Evolutionary conservation across 2,329 filamentous ascomycete genomes (phyloP), one percentile per base, ranked within the genome.

Genomic region (Neurospora crassa): DNA sequence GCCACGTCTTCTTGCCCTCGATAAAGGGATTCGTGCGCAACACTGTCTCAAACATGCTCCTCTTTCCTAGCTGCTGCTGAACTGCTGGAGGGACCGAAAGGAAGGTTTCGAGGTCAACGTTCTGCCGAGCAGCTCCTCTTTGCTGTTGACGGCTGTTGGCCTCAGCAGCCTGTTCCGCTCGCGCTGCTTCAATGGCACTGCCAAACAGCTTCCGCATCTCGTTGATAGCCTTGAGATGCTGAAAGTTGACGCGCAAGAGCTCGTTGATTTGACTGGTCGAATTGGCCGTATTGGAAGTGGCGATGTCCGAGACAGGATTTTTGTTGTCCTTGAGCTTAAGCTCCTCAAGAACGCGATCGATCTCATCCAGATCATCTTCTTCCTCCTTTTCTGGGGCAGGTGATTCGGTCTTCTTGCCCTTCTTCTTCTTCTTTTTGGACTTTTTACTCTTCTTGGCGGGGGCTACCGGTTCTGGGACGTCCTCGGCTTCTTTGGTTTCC

Each of bases 1-100:
- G 94, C 94, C 94, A 97, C 69, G 92, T 89, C 74, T 96, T 93
- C 77, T 93, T 94, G 68, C 92, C 93, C 75, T 94, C 91, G 72
- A 97, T 89, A 78, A 97, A 95, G 14, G 92, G 86, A 77, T 97
- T 97, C 43, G 91, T 88, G 67, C 92, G 88, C 40, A 92, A 83
- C 24, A 91, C 90, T 41, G 93, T 84, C 69, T 93, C 90, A 1
- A 90, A 88, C 69, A 96, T 84, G 75, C 88, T 90, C 75, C 88
- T 90, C 75, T 89, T 87, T 1, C 86, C 86, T 34, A 88, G 86
- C 18, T 86, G 87, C 5, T 86, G 83, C 70, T 82, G 72, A 41
- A 68, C 43, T 24, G 63, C 71, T 45, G 72, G 71, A 29, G 45
- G 71, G n/a, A 72, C 76, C 8, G 75, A 84, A 34, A 88, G 80